Conservation (phyloP, 352 stramenopile genomes). For the Blastocystis sp. region DNA sequence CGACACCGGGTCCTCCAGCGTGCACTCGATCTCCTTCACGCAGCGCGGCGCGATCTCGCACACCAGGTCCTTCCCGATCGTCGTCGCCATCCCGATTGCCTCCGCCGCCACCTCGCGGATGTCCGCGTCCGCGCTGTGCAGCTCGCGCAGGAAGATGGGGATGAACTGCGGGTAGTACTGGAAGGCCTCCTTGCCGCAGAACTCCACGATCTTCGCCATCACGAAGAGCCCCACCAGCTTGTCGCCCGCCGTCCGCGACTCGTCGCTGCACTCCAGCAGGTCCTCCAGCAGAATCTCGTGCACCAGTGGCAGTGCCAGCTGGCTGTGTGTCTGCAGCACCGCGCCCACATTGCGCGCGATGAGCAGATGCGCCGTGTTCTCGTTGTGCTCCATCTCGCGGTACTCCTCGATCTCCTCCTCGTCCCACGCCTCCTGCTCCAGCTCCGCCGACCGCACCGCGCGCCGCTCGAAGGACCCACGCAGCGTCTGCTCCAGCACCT, state of each 20-base stretch:
- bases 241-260: constrained; percentile 23
- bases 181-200: constrained; percentile 42
- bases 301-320: constrained; percentile 2
- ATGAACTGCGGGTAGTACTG: constrained; percentile 47
- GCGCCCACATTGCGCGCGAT: not conserved
- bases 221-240: constrained; percentile 1
- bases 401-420: constrained; percentile 55
- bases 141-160: constrained; percentile 43
- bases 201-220: constrained; percentile 49
- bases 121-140: not conserved
- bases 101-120: not conserved
- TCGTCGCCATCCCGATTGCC: not conserved
- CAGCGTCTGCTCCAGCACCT: constrained; percentile 3
- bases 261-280: not conserved
- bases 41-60: not conserved
- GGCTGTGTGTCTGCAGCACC: not conserved
- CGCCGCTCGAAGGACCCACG: constrained; percentile 8
- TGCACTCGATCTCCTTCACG: constrained; percentile 12
- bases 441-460: not conserved
- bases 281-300: constrained; percentile 45
- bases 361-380: constrained; percentile 15
- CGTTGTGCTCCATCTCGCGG: constrained; percentile 30
- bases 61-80: constrained; percentile 25
- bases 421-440: constrained; percentile 47
- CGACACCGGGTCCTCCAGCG: constrained; percentile 27